Base-by-base conservation (phyloP, 2,329 filamentous ascomycete genomes). In the Ceratocystis cacaofunesta region DNA sequence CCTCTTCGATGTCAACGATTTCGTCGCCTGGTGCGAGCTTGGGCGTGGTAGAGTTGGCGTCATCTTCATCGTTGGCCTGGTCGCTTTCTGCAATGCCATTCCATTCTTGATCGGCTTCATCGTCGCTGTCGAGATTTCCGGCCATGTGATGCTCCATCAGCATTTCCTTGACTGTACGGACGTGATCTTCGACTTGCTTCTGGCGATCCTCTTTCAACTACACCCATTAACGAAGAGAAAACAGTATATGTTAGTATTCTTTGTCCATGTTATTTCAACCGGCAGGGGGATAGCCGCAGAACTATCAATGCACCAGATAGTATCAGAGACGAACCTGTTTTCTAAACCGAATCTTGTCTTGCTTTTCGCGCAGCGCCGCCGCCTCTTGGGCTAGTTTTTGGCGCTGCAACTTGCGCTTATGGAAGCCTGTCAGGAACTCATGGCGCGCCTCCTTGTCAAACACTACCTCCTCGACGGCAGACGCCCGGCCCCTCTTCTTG, bases 391-490 rank as follows among this genome's bases (percentile, higher is more conserved):
- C 92, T 75, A 86, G 80, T 77, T 95, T 95, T 70, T 86, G 85
- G 46, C 94, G 83, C 74, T 90, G 88, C 64, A 89, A 78, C 75
- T 96, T 97, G 75, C 94, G 87, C 80, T 97, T 99, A 79, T 92
- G 92, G 76, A 99, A 99, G 2, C 94, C 94, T 0, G 91, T 96
- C 66, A 99, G 80, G 73, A 89, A 99, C 72, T 97, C 91, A 69
- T 88, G 79, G 69, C 94, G 86, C 58, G 89, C 89, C 68, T 81
- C 80, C 68, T 82, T 77, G 77, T 99, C 91, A 77, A 97, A 99
- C 63, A 79, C 84, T 74, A 99, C 87, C 74, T 95, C 90, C 72
- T 92, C 89, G 68, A 89, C 79, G 48, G 79, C 76, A 58, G 79
- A 78, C 15, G 80, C 72, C 68, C 75, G 74, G 74, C 88, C 89